A percentile compares a stretch with the other conserved stretches of the same genome.
Evolutionary conservation across 257 asterid genomes (phyloP).

Genomic region (Gentiana dahurica): DNA sequence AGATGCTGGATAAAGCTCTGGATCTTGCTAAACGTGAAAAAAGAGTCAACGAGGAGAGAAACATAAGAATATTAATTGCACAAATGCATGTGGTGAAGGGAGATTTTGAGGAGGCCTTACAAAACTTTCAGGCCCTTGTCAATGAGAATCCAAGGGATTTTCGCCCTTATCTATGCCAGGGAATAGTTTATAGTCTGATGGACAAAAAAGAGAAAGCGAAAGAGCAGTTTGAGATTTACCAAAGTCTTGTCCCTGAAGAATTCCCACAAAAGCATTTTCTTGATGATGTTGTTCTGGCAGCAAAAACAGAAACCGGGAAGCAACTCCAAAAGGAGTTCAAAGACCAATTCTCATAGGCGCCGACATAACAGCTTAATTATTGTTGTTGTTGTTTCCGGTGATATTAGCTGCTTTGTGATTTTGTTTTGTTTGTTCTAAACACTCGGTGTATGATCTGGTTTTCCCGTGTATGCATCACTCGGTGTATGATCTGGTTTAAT

Average conservation of each 20-base stretch:
- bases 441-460: no score
- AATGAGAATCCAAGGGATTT: no score
- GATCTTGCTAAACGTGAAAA: conserved; percentile 48
- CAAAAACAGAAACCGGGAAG: conserved; percentile 59
- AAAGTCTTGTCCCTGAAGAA: conserved; percentile 74
- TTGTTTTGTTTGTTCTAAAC: no score
- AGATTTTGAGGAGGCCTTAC: not conserved
- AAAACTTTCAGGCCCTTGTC: no score
- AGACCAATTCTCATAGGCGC: conserved; percentile 19
- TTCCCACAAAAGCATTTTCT: conserved; percentile 75
- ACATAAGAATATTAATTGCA: conserved; percentile 63
- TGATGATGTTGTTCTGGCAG: conserved; percentile 73
- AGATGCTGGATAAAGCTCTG: conserved; percentile 65
- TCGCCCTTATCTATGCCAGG: conserved; percentile 28
- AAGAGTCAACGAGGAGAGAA: conserved; percentile 66
- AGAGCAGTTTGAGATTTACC: conserved; percentile 54
- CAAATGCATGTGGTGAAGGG: conserved; percentile 87
- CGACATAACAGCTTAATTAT: no score
- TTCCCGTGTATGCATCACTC: no score
- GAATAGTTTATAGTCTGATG: conserved; percentile 67
- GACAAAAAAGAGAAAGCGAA: conserved; percentile 66
- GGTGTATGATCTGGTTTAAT: no score
- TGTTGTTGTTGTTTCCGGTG: no score
- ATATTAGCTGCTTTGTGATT: no score
- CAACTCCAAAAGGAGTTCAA: conserved; percentile 43